Conservation (phyloP, 306 rosid genomes). For the Malus asiatica region DNA sequence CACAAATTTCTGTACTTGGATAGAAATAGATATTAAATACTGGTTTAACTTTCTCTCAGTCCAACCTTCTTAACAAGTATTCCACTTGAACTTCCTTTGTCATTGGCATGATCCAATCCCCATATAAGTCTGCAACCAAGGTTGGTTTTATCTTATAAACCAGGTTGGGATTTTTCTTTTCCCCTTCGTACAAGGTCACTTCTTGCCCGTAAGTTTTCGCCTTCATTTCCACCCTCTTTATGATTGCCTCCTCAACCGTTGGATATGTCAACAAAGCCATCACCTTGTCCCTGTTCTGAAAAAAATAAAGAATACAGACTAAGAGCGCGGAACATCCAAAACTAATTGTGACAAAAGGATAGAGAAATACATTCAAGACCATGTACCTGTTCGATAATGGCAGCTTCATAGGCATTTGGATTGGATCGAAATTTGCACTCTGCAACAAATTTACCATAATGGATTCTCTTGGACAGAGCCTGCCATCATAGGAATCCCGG, state of each 20-base stretch:
- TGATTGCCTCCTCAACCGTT: slow-evolving; percentile 63
- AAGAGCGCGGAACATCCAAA: slow-evolving; percentile 6
- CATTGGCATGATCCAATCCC: slow-evolving; percentile 96
- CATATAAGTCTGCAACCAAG: slow-evolving; percentile 75
- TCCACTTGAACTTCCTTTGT: slow-evolving; percentile 93
- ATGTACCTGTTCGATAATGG: slow-evolving; percentile 73
- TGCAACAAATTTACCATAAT: slow-evolving; percentile 87
- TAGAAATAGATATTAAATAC: neutral
- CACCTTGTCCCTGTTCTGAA: slow-evolving; percentile 66
- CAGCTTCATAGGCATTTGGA: slow-evolving; percentile 58
- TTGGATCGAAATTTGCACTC: slow-evolving; percentile 72
- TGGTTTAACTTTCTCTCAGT: slow-evolving; percentile 29
- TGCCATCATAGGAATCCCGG: slow-evolving; percentile 20
- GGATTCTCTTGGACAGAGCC: slow-evolving; percentile 88
- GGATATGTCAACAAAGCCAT: slow-evolving; percentile 75
- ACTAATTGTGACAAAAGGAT: neutral
- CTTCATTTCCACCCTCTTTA: slow-evolving; percentile 69
- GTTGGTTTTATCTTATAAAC: slow-evolving; percentile 73
- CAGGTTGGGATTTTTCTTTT: slow-evolving; percentile 32
- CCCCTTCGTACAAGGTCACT: slow-evolving; percentile 38
- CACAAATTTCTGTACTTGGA: neutral
- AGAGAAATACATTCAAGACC: neutral
- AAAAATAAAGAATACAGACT: slow-evolving; percentile 4
- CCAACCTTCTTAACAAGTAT: slow-evolving; percentile 75
- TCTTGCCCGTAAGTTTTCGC: slow-evolving; percentile 74